Base-by-base conservation (phyloP, 2,329 filamentous ascomycete genomes). In the Didymella keratinophila region DNA sequence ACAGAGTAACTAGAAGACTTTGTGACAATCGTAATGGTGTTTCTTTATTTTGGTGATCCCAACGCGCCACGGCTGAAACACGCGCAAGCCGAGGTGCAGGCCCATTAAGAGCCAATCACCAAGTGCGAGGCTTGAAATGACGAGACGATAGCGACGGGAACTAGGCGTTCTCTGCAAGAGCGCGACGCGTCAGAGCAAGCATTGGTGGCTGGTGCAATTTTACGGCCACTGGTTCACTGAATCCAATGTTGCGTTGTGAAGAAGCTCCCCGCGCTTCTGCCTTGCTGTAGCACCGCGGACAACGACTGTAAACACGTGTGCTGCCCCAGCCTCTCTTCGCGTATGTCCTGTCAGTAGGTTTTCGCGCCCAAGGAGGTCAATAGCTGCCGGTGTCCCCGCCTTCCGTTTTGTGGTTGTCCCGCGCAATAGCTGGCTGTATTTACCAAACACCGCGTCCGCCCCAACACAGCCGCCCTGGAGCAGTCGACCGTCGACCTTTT, bases 101-200 rank as follows among this genome's bases (percentile, higher is more conserved):
- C 39, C 50, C 36, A 37, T 44, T 56, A 51, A 47, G n/a, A 46
- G 20, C 63, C 61, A 65, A 63, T 64, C 50, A 63, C 39, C 34
- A 36, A 11, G 43, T 43, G 41, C 39, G 7, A 21, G 47, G 27
- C 39, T 32, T 23, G 25, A 32, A 37, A 39, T 18, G 41, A 54
- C 49, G 59, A 66, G 63, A 67, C 61, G 47, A 50, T 36, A 28
- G 56, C 52, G 56, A 60, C 48, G 52, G 52, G 44, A 56, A 37
- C 52, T 58, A 51, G 48, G 39, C 49, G 41, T 53, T 47, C 37
- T 41, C 43, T 52, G 57, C 25, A 41, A 57, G n/a, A n/a, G n/a
- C n/a, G 50, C 51, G 57, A 63, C 55, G 62, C 60, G 48, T 46
- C 32, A 28, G 34, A 18, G 49, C 44, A 25, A 36, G 42, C 27